phyloP scores from a whole-genome alignment of 2,329 filamentous ascomycete species.

The Neocatenulostroma microsporum region DNA sequence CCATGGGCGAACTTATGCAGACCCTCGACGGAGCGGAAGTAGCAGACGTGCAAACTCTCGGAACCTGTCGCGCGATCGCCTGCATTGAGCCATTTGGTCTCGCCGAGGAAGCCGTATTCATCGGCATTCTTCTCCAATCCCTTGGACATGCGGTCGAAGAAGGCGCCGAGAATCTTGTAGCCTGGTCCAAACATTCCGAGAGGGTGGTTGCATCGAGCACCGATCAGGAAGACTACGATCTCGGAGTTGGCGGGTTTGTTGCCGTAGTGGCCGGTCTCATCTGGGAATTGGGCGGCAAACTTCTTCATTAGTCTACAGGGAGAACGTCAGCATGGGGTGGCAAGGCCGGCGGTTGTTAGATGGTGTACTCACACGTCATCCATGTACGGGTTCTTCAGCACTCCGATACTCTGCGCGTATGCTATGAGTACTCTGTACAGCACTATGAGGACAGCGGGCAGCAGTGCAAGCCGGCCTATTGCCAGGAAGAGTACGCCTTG shows the following conservation, averaged over 20 bases:
- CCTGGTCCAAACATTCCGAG: conserved; percentile 44
- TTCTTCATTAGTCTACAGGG: conserved; percentile 27
- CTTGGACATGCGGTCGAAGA: conserved; percentile 30
- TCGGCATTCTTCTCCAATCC: conserved; percentile 31
- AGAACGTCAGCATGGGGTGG: not conserved
- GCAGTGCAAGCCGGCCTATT: conserved; percentile 29
- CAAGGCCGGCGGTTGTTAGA: not conserved
- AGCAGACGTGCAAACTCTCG: conserved; percentile 38
- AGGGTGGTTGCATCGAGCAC: conserved; percentile 32
- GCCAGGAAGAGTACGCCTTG: conserved; percentile 32
- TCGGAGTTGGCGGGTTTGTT: conserved; percentile 24
- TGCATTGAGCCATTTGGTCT: conserved; percentile 35
- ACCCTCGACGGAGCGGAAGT: conserved; percentile 45
- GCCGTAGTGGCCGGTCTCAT: conserved; percentile 26
- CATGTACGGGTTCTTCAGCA: conserved; percentile 34
- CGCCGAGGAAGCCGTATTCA: conserved; percentile 43
- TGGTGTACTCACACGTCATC: conserved; percentile 17
- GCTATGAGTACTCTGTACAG: conserved; percentile 28
- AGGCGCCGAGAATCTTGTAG: conserved; percentile 31
- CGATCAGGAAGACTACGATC: conserved; percentile 35
- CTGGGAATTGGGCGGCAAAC: conserved; percentile 33
- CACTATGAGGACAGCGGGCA: conserved; percentile 30
- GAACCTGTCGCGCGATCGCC: conserved; percentile 34
- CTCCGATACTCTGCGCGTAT: conserved; percentile 27
- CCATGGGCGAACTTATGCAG: conserved; percentile 48